phyloP scores from a whole-genome alignment of 306 rosid genomes.

The Citrullus colocynthis region DNA sequence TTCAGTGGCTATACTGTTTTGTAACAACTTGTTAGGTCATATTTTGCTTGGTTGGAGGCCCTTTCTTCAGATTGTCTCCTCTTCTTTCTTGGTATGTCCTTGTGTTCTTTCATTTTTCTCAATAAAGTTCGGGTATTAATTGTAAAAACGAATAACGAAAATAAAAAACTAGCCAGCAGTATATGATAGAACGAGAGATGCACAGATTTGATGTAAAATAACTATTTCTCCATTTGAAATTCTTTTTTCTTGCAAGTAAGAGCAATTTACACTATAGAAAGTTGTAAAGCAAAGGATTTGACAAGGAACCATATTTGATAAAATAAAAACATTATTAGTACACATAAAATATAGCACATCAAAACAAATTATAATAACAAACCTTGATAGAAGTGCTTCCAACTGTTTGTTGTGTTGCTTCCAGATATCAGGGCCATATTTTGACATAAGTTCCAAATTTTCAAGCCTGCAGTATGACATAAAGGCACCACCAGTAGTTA shows the following conservation, averaged over 20 bases:
- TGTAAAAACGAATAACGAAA: no score
- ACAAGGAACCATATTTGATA: neutral
- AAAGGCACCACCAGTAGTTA: neutral
- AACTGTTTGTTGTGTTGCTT: slow-evolving; percentile 64
- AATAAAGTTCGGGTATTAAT: no score
- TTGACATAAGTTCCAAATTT: slow-evolving; percentile 69
- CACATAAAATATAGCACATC: neutral
- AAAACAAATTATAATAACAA: slow-evolving; percentile 12
- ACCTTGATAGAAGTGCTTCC: slow-evolving; percentile 70
- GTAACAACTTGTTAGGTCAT: no score
- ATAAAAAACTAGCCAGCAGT: neutral
- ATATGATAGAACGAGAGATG: neutral
- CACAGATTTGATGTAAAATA: neutral
- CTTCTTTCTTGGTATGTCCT: no score
- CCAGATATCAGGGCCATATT: slow-evolving; percentile 85
- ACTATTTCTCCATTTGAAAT: neutral
- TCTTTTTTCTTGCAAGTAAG: neutral
- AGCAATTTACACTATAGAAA: neutral
- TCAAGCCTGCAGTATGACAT: slow-evolving; percentile 54
- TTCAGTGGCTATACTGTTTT: no score
- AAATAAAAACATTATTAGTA: neutral
- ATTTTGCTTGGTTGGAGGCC: no score
- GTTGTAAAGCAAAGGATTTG: neutral
- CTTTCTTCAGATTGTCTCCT: no score
- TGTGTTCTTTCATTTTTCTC: no score